Evolutionary conservation across 805 yeast species (phyloP).

Genomic region (Diddensiella transvaalensis): DNA sequence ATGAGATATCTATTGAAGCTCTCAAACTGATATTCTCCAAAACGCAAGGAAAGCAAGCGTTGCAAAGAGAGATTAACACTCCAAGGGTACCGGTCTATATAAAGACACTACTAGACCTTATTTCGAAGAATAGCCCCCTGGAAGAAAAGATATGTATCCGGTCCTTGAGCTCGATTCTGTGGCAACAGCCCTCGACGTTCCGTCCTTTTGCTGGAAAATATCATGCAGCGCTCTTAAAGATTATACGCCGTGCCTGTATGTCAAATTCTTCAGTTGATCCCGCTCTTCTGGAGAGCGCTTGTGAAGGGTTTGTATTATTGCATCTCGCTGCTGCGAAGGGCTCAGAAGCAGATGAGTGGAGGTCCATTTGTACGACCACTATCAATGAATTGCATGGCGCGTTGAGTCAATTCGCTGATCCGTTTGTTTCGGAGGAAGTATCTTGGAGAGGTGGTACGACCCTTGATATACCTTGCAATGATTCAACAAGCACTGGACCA

Average conservation of each 20-base stretch:
- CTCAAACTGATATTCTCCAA: constrained; percentile 24
- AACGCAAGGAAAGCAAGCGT: constrained; percentile 70
- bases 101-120: constrained; percentile 45
- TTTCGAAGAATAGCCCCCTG: constrained; percentile 39
- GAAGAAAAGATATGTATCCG: constrained; percentile 35
- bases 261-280: constrained; percentile 35
- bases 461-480: not conserved
- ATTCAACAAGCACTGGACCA: too few species aligned
- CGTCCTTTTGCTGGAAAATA: constrained; percentile 71
- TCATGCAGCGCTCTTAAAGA: constrained; percentile 41
- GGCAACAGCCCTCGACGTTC: constrained; percentile 70
- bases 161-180: constrained; percentile 43
- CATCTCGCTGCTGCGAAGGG: constrained; percentile 56
- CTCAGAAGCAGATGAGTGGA: constrained; percentile 46
- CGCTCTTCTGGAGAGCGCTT: constrained; percentile 40
- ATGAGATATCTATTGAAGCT: constrained; percentile 30
- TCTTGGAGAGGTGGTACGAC: not conserved
- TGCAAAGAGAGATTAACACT: constrained; percentile 78
- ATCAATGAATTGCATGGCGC: constrained; percentile 18
- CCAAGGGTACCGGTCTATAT: constrained; percentile 70
- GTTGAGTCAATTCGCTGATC: constrained; percentile 6
- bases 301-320: constrained; percentile 51
- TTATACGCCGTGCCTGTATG: constrained; percentile 36
- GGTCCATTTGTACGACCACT: constrained; percentile 44
- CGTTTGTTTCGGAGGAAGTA: constrained; percentile 17